Evolutionary conservation across 306 rosid genomes (phyloP).

Genomic region (apple (Malus domestica)): DNA sequence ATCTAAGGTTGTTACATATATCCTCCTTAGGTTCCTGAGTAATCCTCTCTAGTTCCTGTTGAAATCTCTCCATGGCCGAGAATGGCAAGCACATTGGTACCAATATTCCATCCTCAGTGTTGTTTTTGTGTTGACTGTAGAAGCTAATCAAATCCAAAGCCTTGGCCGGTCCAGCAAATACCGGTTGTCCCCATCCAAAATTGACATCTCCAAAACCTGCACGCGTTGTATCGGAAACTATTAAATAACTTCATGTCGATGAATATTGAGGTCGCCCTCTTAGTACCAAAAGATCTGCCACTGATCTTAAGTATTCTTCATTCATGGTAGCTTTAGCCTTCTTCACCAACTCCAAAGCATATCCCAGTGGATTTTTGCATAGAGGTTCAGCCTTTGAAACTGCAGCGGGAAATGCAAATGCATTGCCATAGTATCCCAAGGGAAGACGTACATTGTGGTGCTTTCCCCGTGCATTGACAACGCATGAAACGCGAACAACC

Average conservation of each 20-base stretch:
- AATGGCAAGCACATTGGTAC: constrained; percentile 32
- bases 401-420: background rate
- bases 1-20: too few relatives aligned
- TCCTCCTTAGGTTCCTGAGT: background rate
- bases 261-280: constrained; percentile 15
- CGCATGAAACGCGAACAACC: background rate
- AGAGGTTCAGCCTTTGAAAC: background rate
- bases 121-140: background rate
- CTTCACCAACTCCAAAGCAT: constrained; percentile 23
- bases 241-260: background rate
- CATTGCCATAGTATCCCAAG: constrained; percentile 26
- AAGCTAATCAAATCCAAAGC: background rate
- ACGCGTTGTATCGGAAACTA: constrained; percentile 23
- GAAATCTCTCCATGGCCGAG: constrained; percentile 33
- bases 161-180: constrained; percentile 24
- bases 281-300: constrained; percentile 27
- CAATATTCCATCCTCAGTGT: constrained; percentile 33
- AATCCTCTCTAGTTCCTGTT: constrained; percentile 4
- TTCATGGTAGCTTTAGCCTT: constrained; percentile 12
- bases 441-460: background rate
- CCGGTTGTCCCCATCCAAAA: constrained; percentile 53
- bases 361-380: background rate
- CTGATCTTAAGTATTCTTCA: constrained; percentile 36
- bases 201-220: background rate
- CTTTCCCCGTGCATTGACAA: background rate